Conservation (phyloP, 2,329 filamentous ascomycete genomes). For the Aspergillus udagawae region DNA sequence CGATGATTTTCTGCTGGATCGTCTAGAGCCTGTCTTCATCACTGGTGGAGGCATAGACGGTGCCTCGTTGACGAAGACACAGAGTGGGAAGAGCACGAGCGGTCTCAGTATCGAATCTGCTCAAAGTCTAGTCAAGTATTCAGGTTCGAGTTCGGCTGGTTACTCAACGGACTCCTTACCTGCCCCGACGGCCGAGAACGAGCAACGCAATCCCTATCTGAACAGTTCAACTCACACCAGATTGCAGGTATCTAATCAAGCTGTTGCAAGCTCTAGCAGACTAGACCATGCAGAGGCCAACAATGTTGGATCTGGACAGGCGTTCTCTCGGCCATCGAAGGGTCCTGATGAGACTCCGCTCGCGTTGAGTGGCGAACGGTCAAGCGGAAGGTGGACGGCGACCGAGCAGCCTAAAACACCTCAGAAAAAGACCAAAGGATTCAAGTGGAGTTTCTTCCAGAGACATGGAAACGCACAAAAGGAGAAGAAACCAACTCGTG, state of each 20-base stretch:
- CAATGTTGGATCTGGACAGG: neutral
- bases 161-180: conserved; percentile 34
- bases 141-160: conserved; percentile 22
- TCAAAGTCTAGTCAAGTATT: conserved; percentile 17
- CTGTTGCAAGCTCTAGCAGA: neutral
- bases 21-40: conserved; percentile 49
- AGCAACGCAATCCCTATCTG: neutral
- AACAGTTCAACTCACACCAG: neutral
- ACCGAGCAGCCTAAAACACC: conserved; percentile 15
- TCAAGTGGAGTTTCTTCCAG: conserved; percentile 58
- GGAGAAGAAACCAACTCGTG: conserved; percentile 6
- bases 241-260: conserved; percentile 4
- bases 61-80: conserved; percentile 31
- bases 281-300: neutral
- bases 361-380: neutral
- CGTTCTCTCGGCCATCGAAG: neutral
- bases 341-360: neutral
- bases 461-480: conserved; percentile 30
- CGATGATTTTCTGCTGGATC: conserved; percentile 46
- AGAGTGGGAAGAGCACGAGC: conserved; percentile 39
- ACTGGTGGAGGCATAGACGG: conserved; percentile 41
- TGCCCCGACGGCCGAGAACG: conserved; percentile 7
- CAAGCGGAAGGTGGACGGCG: neutral
- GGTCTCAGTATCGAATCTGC: conserved; percentile 28
- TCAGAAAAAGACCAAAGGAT: conserved; percentile 34